Base-by-base conservation (phyloP, 164 flowering plant species). In the Cinnamomum micranthum region DNA sequence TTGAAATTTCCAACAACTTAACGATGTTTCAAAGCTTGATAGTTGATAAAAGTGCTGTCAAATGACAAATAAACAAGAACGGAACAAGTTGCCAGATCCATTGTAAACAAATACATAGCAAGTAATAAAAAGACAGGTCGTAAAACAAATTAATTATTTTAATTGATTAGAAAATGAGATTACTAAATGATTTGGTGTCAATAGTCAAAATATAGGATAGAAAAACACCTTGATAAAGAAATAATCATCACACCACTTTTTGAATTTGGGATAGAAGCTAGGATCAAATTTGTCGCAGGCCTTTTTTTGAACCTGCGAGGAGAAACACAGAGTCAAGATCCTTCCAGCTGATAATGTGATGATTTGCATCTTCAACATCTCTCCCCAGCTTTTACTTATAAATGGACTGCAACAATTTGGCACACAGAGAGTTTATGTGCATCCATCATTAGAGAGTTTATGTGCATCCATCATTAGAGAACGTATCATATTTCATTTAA, bases 171-270 rank as follows among this genome's bases (percentile, higher is more conserved):
- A 55, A 55, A 55, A 15, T 5, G n/a, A 4, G 17, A 55, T 11
- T 4, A 14, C 60, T 17, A 3, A 55, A 55, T 15, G n/a, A 55
- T 55, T 3, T 55, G 60, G 60, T 25, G 55, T 35, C 15, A 47
- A n/a, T n/a, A 22, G 20, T 25, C 62, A 50, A 70, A 70, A 50
- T 11, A 70, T 22, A 41, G 15, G 17, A 25, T 24, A 70, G 71
- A 74, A 19, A 13, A 19, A 69, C 79, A 93, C 99, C 97, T 90
- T 91, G 72, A 94, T 94, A 71, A 80, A 88, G 79, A 96, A 96
- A 82, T 96, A 96, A 82, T 96, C 97, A 88, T 96, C 99, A 78
- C 99, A 96, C 99, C 99, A 96, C 84, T 96, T 96, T 83, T 96
- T 96, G 87, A 96, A 96, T 69, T 87, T 89, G 12, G 99, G 99